phyloP scores from a whole-genome alignment of 139 green algal genomes.

The Chlorella sp. region DNA sequence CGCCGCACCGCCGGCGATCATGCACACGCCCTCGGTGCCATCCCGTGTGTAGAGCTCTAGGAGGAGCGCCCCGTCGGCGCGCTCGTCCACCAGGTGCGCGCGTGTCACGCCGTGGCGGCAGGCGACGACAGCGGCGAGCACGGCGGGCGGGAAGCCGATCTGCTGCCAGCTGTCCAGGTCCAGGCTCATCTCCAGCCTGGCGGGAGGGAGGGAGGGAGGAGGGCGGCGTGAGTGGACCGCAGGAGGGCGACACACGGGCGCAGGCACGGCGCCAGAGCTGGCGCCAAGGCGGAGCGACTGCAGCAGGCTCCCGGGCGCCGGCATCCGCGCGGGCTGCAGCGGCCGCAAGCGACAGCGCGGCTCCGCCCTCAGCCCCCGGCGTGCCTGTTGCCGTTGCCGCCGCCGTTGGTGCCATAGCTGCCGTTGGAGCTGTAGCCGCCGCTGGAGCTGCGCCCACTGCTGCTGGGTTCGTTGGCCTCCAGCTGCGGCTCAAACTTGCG shows the following conservation, averaged over 20 bases:
- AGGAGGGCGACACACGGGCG: no score
- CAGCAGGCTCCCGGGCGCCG: no score
- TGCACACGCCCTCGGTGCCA: conserved; percentile 53
- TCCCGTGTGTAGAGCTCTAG: conserved; percentile 96
- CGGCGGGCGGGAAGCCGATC: conserved; percentile 36
- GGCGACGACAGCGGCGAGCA: conserved; percentile 49
- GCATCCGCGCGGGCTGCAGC: no score
- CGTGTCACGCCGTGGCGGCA: conserved; percentile 70
- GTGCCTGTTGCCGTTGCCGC: background rate
- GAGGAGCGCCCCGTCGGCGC: conserved; percentile 78
- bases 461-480: background rate
- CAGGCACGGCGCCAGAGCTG: no score
- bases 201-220: background rate
- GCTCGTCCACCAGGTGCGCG: conserved; percentile 78
- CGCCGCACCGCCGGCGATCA: no score
- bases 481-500: no score
- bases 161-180: conserved; percentile 59
- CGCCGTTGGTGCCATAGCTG: background rate
- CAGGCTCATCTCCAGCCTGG: conserved; percentile 29
- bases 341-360: no score
- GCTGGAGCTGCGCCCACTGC: background rate
- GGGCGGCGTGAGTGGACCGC: no score
- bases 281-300: no score
- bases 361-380: no score
- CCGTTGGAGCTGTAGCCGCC: background rate